phyloP scores from a whole-genome alignment of 352 stramenopile genomes.

The Phytophthora pluvialis region DNA sequence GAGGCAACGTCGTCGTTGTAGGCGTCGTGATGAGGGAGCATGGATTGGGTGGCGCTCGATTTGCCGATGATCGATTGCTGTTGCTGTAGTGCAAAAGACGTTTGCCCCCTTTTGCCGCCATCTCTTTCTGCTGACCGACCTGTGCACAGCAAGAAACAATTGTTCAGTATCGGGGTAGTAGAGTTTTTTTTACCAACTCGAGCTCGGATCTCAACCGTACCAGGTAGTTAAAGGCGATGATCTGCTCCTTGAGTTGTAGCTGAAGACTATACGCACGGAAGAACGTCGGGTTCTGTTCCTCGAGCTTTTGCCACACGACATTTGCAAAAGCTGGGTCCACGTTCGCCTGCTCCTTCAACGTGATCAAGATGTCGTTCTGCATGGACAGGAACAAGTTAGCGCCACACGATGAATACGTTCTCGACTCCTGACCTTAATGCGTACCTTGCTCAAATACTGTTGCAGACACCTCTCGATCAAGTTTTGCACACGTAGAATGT shows the following conservation, averaged over 20 bases:
- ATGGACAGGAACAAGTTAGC: conserved; percentile 8
- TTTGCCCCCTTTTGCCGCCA: conserved; percentile 59
- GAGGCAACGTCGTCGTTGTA: conserved; percentile 36
- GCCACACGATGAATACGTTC: background rate
- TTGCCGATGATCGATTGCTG: conserved; percentile 24
- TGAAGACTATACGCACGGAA: conserved; percentile 88
- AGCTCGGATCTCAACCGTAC: conserved; percentile 37
- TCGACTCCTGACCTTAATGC: background rate
- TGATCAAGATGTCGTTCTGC: conserved; percentile 70
- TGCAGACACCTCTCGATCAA: conserved; percentile 92
- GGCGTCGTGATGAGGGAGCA: conserved; percentile 28
- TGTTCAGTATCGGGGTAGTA: background rate
- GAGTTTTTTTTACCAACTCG: background rate
- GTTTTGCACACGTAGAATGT: conserved; percentile 90
- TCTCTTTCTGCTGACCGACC: conserved; percentile 76
- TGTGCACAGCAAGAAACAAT: conserved; percentile 19
- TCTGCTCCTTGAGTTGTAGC: conserved; percentile 91
- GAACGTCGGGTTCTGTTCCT: conserved; percentile 92
- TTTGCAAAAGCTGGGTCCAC: conserved; percentile 86
- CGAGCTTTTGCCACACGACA: conserved; percentile 92
- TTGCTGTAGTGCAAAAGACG: conserved; percentile 39
- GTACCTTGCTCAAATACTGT: conserved; percentile 91
- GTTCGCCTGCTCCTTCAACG: conserved; percentile 73
- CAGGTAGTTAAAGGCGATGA: conserved; percentile 92
- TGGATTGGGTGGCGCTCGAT: conserved; percentile 10